A percentile compares a stretch with the other conserved stretches of the same genome.
Conservation (phyloP, 345 rosid genomes). For the Eutrema heterophyllum region DNA sequence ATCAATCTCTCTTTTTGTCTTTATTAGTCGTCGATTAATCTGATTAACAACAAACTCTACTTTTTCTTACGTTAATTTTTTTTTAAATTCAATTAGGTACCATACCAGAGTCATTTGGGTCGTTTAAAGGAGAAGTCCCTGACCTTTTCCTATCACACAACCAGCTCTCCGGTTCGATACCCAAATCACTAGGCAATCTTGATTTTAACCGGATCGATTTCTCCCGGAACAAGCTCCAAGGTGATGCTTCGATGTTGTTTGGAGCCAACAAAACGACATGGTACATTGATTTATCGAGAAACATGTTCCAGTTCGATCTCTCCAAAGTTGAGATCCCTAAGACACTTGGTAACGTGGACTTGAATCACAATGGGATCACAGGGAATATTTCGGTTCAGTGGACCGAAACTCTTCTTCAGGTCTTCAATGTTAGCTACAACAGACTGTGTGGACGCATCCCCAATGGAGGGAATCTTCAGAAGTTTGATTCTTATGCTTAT, state of each 20-base stretch:
- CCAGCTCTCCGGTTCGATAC: conserved; percentile 56
- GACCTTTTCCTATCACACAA: conserved; percentile 58
- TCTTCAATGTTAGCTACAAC: conserved; percentile 71
- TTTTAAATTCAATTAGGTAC: conserved; percentile 22
- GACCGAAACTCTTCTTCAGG: conserved; percentile 36
- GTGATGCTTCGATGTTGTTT: conserved; percentile 62
- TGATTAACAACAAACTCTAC: not conserved
- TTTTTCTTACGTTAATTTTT: not conserved
- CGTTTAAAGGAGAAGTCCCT: conserved; percentile 32
- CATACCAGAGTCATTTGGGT: conserved; percentile 60
- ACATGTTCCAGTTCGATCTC: conserved; percentile 51
- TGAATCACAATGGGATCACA: conserved; percentile 61
- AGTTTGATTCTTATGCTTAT: conserved; percentile 42
- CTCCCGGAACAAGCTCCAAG: conserved; percentile 58
- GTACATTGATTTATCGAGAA: conserved; percentile 54
- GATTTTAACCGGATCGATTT: conserved; percentile 46
- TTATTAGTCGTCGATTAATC: not conserved
- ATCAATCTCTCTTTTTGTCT: not conserved
- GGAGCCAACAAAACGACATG: conserved; percentile 20
- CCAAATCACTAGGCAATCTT: conserved; percentile 45
- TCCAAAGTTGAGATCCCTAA: conserved; percentile 41
- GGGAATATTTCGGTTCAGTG: conserved; percentile 52
- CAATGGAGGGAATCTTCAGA: conserved; percentile 55
- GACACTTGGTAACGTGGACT: conserved; percentile 43
- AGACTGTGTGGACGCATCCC: conserved; percentile 68